Evolutionary conservation across 805 yeast genomes (phyloP).

Genomic region (Priceomyces fermenticarens): DNA sequence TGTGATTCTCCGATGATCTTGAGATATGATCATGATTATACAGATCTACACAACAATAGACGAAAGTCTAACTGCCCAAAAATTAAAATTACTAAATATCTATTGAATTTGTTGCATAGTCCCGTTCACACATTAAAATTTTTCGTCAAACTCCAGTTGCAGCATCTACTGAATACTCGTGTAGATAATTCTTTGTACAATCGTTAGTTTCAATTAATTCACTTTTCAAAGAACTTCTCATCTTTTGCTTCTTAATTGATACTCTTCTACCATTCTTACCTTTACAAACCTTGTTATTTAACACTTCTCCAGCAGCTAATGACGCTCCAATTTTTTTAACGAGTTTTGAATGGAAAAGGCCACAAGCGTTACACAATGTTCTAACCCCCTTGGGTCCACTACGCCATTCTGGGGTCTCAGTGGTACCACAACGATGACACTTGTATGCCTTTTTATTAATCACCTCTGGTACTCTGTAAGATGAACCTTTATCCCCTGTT

Average conservation of each 20-base stretch:
- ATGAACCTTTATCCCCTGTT: neutral
- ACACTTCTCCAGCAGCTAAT: conserved; percentile 46
- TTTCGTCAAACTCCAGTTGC: no score
- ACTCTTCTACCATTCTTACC: conserved; percentile 44
- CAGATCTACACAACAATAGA: no score
- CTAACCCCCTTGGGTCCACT: conserved; percentile 45
- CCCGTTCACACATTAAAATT: no score
- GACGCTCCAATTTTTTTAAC: conserved; percentile 55
- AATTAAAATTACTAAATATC: no score
- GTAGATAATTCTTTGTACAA: no score
- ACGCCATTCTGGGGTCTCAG: conserved; percentile 46
- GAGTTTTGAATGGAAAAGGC: conserved; percentile 42
- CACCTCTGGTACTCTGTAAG: conserved; percentile 25
- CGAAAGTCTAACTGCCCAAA: no score
- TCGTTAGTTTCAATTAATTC: no score
- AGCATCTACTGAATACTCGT: no score
- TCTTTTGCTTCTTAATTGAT: conserved; percentile 26
- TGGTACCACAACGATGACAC: conserved; percentile 45
- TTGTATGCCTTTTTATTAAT: conserved; percentile 31
- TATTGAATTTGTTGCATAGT: no score
- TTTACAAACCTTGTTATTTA: conserved; percentile 40
- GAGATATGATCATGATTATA: no score
- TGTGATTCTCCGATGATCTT: no score
- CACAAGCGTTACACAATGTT: conserved; percentile 44
- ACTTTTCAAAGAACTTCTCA: neutral